Conservation (phyloP, 1,284 basidiomycete genomes). For the Marasmius sp. region DNA sequence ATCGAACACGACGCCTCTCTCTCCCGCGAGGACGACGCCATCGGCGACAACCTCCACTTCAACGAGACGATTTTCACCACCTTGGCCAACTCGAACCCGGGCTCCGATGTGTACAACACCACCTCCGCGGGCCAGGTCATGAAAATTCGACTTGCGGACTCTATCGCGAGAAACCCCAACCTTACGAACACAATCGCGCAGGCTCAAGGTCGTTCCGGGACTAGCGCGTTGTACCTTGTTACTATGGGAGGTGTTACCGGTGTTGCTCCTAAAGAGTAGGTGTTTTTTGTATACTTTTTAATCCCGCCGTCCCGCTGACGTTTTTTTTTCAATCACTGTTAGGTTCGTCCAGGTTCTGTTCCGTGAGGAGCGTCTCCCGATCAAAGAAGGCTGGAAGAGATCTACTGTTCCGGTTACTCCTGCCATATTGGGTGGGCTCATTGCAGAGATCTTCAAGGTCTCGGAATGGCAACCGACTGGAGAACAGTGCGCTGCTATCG, state of each 20-base stretch:
- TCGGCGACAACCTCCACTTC: conserved; percentile 20
- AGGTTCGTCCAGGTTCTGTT: conserved; percentile 21
- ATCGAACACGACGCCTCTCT: conserved; percentile 23
- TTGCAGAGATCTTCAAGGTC: no score
- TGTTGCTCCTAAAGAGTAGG: conserved; percentile 4
- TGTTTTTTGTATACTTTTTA: no score
- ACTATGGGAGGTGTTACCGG: not conserved
- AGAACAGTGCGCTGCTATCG: no score
- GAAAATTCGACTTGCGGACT: conserved; percentile 1
- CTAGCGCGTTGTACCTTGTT: conserved; percentile 2
- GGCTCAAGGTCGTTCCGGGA: not conserved
- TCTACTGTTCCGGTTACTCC: conserved; percentile 6
- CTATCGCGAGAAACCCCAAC: not conserved
- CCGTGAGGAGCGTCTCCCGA: conserved; percentile 18
- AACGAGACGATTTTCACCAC: conserved; percentile 8
- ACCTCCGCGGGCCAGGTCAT: conserved; percentile 7
- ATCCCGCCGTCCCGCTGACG: no score
- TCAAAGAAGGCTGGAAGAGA: conserved; percentile 18
- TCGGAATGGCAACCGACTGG: no score
- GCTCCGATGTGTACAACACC: not conserved
- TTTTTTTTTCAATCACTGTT: no score
- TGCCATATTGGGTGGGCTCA: not conserved
- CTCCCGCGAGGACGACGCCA: conserved; percentile 16
- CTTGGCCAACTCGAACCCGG: not conserved
- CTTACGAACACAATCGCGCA: not conserved